Base-by-base conservation (phyloP, 73 alveolate species). In the Paramecium sexaurelia region DNA sequence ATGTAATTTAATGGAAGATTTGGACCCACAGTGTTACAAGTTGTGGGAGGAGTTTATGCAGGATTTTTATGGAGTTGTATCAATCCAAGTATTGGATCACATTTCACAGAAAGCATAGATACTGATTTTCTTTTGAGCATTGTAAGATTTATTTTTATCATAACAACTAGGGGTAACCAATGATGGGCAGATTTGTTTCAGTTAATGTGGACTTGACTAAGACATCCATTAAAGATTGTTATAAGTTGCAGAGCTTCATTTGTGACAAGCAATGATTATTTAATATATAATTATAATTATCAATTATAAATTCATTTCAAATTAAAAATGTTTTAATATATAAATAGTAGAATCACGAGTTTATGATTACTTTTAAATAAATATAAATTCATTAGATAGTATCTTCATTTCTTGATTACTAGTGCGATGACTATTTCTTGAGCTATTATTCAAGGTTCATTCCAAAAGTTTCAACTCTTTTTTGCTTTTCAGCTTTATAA, bases 11-110 rank as follows among this genome's bases (percentile, higher is more conserved):
- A 45, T 22, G 90, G 90, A n/a, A 78, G 55, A 45, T 78, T 78
- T 33, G 73, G 90, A 39, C 90, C 90, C 40, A 78, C 90, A 41
- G 90, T 78, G 9, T 39, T 78, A 29, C 41, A 78, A 33, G 90
- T 78, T 19, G 73, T 39, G 19, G 90, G 73, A 40, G 73, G 90
- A 20, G 68, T 45, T 26, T 78, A 78, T 78, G 90, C 90, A 20
- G 90, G 90, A 40, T 78, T 78, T 39, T 39, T 78, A 19, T 78
- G 90, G 90, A 40, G 75, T 29, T 78, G 68, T 45, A 78, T 29
- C 40, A 37, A 78, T 78, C 90, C 90, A 22, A 37, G 41, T 78
- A 19, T 22, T 29, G 90, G 90, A 40, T 78, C 61, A 17, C 26
- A 39, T 41, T 78, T 41, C 51, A 55, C 90, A 40, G 90, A 78